Evolutionary conservation across 2,329 filamentous ascomycete genomes (phyloP).

Genomic region (Penicillium sp.): DNA sequence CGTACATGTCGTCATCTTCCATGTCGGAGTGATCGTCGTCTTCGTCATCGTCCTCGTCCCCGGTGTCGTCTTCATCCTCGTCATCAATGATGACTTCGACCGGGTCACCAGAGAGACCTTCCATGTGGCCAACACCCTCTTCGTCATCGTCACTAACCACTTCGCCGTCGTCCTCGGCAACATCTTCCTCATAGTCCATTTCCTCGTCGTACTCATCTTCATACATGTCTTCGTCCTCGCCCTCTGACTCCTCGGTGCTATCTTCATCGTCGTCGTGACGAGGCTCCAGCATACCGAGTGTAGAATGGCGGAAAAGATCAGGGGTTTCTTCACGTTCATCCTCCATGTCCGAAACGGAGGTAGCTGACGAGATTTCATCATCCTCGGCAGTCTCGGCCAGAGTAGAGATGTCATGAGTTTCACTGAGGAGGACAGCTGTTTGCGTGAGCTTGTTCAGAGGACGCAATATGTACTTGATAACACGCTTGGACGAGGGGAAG

Average conservation of each 20-base stretch:
- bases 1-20: slow-evolving; percentile 52
- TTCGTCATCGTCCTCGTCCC: slow-evolving; percentile 59
- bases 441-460: slow-evolving; percentile 84
- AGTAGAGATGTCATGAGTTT: slow-evolving; percentile 69
- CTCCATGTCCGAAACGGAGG: slow-evolving; percentile 83
- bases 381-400: slow-evolving; percentile 67
- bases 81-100: slow-evolving; percentile 86
- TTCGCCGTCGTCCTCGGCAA: slow-evolving; percentile 75
- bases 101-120: slow-evolving; percentile 62
- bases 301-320: slow-evolving; percentile 94
- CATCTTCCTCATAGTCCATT: slow-evolving; percentile 87
- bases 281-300: slow-evolving; percentile 89
- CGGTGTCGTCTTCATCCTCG: slow-evolving; percentile 58
- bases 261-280: slow-evolving; percentile 78
- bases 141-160: slow-evolving; percentile 88
- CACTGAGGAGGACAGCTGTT: slow-evolving; percentile 81
- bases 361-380: slow-evolving; percentile 82
- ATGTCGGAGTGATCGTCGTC: slow-evolving; percentile 62
- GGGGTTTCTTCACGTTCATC: slow-evolving; percentile 91
- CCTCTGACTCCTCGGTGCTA: slow-evolving; percentile 65
- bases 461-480: slow-evolving; percentile 92
- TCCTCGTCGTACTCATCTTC: slow-evolving; percentile 85
- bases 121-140: slow-evolving; percentile 72
- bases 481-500: slow-evolving; percentile 87
- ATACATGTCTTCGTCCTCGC: slow-evolving; percentile 88